Base-by-base conservation (phyloP, 1,284 basidiomycete genomes). In the Athelia psychrophila region DNA sequence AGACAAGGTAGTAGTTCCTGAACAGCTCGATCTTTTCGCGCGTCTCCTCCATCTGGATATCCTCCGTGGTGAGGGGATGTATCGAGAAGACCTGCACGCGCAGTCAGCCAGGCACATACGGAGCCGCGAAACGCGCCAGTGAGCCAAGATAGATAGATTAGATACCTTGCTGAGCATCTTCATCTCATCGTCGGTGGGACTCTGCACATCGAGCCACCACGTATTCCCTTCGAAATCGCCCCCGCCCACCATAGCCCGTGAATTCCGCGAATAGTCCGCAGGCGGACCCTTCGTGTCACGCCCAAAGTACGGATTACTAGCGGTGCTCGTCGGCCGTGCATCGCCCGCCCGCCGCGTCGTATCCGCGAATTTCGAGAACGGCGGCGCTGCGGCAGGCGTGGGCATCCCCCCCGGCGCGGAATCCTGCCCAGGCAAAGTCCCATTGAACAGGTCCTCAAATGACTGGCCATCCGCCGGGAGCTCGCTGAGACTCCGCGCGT, bases 21-120 rank as follows among this genome's bases (percentile, higher is more conserved):
- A 99, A 99, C 18, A 99, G 82, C 69, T 99, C 97, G 61, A 99
- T 99, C 79, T 99, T 99, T 73, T 99, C 97, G 61, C 97, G 92
- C 35, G 95, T 93, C 75, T 99, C 97, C 70, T 99, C 96, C 88
- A 98, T 98, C 63, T 95, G 86, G 65, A 99, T 99, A 77, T 99
- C 97, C 76, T 99, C 97, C 15, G 95, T 97, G 4, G 97, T 99
- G 56, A 99, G 79, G 3, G 97, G 97, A 73, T 99, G 97, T 64
- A 99, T 98, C 15, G 83, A 84, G 71, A 98, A 99, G 13, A 95
- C 94, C 93, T 95, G 59, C 40, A 40, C 18, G n/a, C n/a, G n/a
- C n/a, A n/a, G n/a, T 27, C 30, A 40, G 32, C 44, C 23, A 53
- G 32, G 42, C 44, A 48, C 44, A 15, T n/a, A n/a, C n/a, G n/a